Conservation (phyloP, 23 red algal species). For the Gracilaria domingensis region DNA sequence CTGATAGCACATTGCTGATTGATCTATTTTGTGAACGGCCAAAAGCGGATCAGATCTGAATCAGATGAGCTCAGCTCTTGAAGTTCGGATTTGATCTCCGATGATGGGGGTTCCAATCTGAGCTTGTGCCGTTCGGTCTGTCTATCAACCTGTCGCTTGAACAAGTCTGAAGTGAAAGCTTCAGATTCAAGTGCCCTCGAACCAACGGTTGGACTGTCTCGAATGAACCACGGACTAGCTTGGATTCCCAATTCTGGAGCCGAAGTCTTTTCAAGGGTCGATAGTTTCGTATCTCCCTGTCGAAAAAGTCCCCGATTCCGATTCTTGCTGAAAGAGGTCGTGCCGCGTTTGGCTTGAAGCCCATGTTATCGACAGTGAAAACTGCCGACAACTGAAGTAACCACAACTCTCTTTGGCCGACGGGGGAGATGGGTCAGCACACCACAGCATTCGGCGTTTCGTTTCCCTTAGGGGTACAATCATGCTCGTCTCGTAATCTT, state of each 20-base stretch:
- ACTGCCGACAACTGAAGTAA: neutral
- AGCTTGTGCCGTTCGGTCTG: neutral
- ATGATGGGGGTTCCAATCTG: too few relatives aligned
- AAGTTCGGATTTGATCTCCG: too few relatives aligned
- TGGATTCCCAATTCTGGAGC: too few relatives aligned
- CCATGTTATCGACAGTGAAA: neutral
- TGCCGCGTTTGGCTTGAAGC: neutral
- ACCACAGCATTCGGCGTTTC: neutral
- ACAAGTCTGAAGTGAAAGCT: too few relatives aligned
- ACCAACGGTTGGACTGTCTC: too few relatives aligned
- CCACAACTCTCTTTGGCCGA: neutral
- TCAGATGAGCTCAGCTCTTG: neutral
- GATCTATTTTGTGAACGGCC: neutral
- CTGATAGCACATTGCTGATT: constrained; percentile 10
- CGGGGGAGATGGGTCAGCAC: neutral
- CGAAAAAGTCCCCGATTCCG: too few relatives aligned
- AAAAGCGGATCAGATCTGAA: neutral
- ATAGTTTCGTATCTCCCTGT: neutral
- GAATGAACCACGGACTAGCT: too few relatives aligned
- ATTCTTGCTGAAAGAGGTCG: neutral
- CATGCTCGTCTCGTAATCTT: neutral
- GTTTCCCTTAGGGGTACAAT: neutral
- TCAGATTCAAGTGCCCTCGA: too few relatives aligned
- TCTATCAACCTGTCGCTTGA: too few relatives aligned
- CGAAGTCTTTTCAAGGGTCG: too few relatives aligned